Conservation (phyloP, 2,329 filamentous ascomycete genomes). For the Pyrenophora teres region DNA sequence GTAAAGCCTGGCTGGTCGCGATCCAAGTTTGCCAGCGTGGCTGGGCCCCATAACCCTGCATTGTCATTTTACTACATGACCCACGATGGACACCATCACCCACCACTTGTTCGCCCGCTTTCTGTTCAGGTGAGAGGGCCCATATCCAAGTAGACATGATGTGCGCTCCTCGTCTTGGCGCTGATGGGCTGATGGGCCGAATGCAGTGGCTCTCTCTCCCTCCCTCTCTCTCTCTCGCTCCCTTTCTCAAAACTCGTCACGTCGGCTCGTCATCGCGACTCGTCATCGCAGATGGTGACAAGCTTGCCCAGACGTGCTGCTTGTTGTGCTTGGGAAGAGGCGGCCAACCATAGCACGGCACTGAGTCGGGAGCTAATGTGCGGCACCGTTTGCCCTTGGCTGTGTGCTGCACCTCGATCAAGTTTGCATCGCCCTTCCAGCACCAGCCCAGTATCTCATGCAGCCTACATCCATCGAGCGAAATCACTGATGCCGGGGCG, state of each 20-base stretch:
- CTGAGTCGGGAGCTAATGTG: constrained; percentile 7
- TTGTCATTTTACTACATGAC: constrained; percentile 9
- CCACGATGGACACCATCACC: constrained; percentile 6
- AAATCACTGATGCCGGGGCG: background rate
- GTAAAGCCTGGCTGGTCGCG: constrained; percentile 17
- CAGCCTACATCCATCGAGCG: background rate
- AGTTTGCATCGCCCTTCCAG: background rate
- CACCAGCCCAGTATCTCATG: constrained; percentile 5
- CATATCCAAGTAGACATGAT: constrained; percentile 1
- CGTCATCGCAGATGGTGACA: constrained; percentile 4
- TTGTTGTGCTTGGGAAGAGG: too few species aligned
- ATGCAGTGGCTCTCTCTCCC: too few species aligned
- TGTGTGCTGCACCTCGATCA: constrained; percentile 1
- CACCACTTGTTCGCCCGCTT: constrained; percentile 5
- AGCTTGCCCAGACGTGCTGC: too few species aligned
- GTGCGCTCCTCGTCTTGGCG: constrained; percentile 10
- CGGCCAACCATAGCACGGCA: background rate
- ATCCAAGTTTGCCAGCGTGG: constrained; percentile 23
- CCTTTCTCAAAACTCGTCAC: background rate
- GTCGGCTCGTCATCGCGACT: background rate
- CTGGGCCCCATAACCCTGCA: constrained; percentile 23
- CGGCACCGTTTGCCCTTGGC: constrained; percentile 5
- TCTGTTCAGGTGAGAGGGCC: constrained; percentile 5
- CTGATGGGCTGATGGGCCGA: too few species aligned
- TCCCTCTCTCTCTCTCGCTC: too few species aligned